A percentile compares a stretch with the other conserved stretches of the same genome.
Evolutionary conservation across 2,329 filamentous ascomycete genomes (phyloP).

Genomic region (Tolypocladium capitatum): DNA sequence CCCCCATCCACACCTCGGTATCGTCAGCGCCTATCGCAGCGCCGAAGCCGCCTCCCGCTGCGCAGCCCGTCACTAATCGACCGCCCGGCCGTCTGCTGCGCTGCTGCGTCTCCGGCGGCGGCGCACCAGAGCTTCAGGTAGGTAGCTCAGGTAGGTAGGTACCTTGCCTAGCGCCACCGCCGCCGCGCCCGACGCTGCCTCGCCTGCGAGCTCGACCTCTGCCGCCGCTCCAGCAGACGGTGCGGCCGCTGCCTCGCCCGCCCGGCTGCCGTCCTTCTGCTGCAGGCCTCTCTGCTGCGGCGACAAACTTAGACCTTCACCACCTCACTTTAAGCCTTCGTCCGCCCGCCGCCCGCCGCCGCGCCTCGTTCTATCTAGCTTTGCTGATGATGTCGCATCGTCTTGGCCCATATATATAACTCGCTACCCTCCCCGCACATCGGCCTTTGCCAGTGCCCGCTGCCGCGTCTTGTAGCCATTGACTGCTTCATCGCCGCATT

Average conservation of each 20-base stretch:
- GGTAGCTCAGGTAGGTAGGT: not conserved
- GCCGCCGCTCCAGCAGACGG: not conserved
- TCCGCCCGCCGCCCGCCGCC: not conserved
- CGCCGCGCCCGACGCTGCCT: not conserved
- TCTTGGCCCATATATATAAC: not conserved
- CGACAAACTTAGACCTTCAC: not conserved
- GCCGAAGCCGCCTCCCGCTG: not conserved
- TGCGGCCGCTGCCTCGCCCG: not conserved
- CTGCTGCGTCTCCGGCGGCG: not conserved
- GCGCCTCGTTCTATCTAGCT: not conserved
- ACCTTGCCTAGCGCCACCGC: too few relatives aligned
- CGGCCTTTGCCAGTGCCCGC: not conserved
- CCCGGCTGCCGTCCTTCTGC: not conserved
- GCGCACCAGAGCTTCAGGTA: not conserved
- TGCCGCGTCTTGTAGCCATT: not conserved
- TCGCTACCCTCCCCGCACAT: not conserved
- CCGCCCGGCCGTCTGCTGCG: not conserved
- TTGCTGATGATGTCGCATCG: not conserved
- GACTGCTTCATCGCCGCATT: not conserved
- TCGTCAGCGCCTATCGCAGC: not conserved
- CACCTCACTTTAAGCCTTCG: not conserved
- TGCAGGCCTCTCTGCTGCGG: too few relatives aligned
- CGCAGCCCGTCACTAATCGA: not conserved
- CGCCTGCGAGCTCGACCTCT: not conserved
- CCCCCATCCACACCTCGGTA: too few relatives aligned